Evolutionary conservation across 805 yeast species (phyloP), one percentile per base, ranked within the genome.

Genomic region (Torulaspora gathmanii): DNA sequence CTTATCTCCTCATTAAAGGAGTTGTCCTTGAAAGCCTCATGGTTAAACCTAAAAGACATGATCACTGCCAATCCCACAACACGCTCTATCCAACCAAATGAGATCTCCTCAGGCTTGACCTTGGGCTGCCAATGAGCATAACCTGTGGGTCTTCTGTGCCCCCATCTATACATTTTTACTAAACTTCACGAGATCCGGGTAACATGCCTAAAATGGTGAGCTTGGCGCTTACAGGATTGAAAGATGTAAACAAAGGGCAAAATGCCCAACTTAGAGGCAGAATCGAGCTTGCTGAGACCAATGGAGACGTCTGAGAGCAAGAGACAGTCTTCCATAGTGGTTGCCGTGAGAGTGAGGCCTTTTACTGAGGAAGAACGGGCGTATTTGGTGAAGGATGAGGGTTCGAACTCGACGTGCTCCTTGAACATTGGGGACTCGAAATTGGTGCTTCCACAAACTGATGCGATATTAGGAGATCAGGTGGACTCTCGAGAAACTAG

Each of bases 301-400:
- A 39, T 39, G 42, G 31, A 33, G 12, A 16, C 19, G 22, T 33
- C 30, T 13, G 37, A n/a, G 12, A n/a, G 37, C 17, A 36, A 34
- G 35, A 51, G 58, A 20, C 60, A 79, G 57, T 80, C 90, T 1
- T 82, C 90, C 0, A 82, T 84, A 36, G 73, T 78, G 3, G 93
- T 85, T 10, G 83, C 87, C 1, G 90, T 88, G 1, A 70, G 96
- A 35, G 89, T 88, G 6, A 70, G 96, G 45, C 96, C 96, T 1
- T 86, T 88, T 68, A 86, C 91, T 0, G 54, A 59, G 1, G 45
- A 60, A 0, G 95, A 88, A 64, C 56, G 61, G n/a, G 55, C 69
- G 13, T 75, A 72, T 41, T 65, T 82, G 31, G 67, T 76, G 2
- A 64, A 63, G 34, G 57, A 65, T 17, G 67, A 70, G 10, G 65